Evolutionary conservation across 2,329 filamentous ascomycete genomes (phyloP).

Genomic region (Venturia carpophila): DNA sequence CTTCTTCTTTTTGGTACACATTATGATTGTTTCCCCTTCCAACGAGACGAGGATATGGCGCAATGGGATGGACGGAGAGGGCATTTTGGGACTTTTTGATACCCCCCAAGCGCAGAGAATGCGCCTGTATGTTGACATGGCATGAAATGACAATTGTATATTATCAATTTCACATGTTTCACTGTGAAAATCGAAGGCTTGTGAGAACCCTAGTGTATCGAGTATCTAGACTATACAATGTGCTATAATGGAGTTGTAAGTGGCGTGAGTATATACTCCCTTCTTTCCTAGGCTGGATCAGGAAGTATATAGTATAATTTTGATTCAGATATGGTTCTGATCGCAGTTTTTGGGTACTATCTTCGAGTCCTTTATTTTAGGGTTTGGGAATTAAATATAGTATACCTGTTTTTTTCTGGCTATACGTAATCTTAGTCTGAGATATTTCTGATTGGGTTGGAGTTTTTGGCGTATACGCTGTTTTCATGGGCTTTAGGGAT

Average conservation of each 20-base stretch:
- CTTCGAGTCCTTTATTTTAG: too few relatives aligned
- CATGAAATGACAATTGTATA: background rate
- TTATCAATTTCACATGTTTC: background rate
- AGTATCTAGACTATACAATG: background rate
- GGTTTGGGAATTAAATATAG: background rate
- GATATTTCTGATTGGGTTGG: too few relatives aligned
- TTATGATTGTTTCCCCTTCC: too few relatives aligned
- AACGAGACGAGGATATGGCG: background rate
- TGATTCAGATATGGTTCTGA: background rate
- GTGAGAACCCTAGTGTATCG: too few relatives aligned
- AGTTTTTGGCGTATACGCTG: too few relatives aligned
- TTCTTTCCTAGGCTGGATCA: background rate
- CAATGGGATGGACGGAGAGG: background rate
- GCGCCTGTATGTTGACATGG: background rate
- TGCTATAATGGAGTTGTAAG: background rate
- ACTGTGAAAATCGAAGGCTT: too few relatives aligned
- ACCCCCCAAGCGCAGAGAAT: slow-evolving; percentile 8
- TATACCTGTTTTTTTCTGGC: background rate
- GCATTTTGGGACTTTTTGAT: background rate
- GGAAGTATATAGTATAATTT: background rate
- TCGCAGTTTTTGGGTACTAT: background rate
- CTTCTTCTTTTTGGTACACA: too few relatives aligned
- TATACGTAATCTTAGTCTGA: too few relatives aligned
- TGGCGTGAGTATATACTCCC: background rate
- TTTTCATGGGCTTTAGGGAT: too few relatives aligned